Base-by-base conservation (phyloP, 2,329 filamentous ascomycete species). In the Calonectria naviculata region DNA sequence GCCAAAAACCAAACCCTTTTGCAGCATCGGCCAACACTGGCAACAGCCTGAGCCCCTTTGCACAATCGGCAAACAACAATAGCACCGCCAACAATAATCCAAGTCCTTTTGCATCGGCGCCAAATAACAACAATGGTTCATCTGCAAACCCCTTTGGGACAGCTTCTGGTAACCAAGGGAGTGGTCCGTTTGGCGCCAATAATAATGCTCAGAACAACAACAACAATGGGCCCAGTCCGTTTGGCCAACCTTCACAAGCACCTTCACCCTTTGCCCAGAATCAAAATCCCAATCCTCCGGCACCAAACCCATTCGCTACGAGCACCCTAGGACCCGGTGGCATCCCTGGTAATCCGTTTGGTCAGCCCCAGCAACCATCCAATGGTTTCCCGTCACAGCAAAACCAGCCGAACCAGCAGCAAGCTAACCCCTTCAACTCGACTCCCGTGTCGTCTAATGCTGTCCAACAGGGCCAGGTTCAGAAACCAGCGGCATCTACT, bases 1-100 rank as follows among this genome's bases (percentile, higher is more conserved):
- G 84, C 4, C 79, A 81, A 65, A 83, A 82, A 42, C 74, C 81
- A 10, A 87, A 81, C 64, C 82, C 83, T 4, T 86, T 86, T 65
- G 84, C 72, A 28, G 66, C 76, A 2, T 21, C 75, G 3, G 60
- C 71, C 5, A 68, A 65, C 41, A 28, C 68, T 5, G 62, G 41
- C n/a, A 61, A 52, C 17, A 65, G 28, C 31, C 17, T 47, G 38
- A 68, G 49, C 28, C 74, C 77, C 5, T 80, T 79, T 74, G 75
- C 72, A 10, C 46, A 74, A 28, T 60, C 73, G 8, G 65, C 60
- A 61, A 71, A 56, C 70, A 67, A 73, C 34, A 79, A 74, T 21
- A 36, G 4, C 5, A 21, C n/a, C 21, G 17, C 52, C n/a, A 56
- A 56, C 31, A 78, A 72, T 19, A 71, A 52, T n/a, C 46, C 76